Base-by-base conservation (phyloP, 495 filamentous ascomycete species). In the Penicillium subrubescens region DNA sequence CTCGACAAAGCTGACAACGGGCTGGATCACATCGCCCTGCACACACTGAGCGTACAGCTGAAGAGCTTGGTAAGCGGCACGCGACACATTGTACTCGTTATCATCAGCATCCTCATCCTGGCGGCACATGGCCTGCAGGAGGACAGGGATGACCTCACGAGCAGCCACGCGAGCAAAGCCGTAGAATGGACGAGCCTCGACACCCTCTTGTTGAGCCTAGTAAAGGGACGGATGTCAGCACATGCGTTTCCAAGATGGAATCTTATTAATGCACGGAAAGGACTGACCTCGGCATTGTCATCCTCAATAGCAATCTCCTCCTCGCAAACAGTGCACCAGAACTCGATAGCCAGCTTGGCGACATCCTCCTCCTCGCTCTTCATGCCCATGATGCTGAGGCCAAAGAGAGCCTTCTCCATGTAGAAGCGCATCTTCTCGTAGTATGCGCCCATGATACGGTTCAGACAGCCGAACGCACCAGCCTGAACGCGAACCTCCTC, bases 351-450 rank as follows among this genome's bases (percentile, higher is more conserved):
- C 31, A 99, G 86, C 84, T 99, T 99, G 46, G 96, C 89, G 43
- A 98, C 96, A 77, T 98, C 95, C 75, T 99, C 95, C 69, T 99
- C 95, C 11, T 92, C 90, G 75, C 88, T 94, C 84, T 95, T 96
- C 96, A 99, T 99, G 61, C 95, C 96, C 81, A 97, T 88, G 63
- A 98, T 96, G n/a, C 96, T 99, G 15, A 99, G 84, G 51, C 96
- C 95, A 75, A 98, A 99, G 41, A 99, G 83, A 51, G 95, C 95
- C 86, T 97, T 98, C 86, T 99, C 96, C 95, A 99, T 99, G 83
- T 99, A 99, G 81, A 96, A 98, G 70, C 93, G 87, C 95, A 99
- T 99, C 82, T 97, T 94, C 71, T 98, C 95, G 75, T 99, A 99
- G 81, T 99, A 98, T 43, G 97, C 83, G 62, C 84, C 91, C 95